These are phyloP conservation scores for Leucocoprinus leucothites DNA, from an alignment of 768 basidiomycete genomes.

Conservation along the genomic window DNA sequence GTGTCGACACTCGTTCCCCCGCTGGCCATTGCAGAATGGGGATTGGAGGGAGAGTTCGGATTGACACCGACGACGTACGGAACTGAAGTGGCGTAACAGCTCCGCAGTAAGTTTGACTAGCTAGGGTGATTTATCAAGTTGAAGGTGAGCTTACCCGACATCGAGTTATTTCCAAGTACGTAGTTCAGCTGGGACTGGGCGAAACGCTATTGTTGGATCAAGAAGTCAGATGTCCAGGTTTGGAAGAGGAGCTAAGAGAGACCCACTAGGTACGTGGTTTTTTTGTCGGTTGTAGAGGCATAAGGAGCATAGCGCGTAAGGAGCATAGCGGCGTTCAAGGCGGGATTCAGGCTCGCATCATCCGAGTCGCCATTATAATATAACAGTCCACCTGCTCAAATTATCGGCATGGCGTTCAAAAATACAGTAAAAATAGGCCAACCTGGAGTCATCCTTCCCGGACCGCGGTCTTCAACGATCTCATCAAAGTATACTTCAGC, in stretches of 20 bases:
- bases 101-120: background rate
- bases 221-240: background rate
- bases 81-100: slow-evolving; percentile 30
- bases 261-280: slow-evolving; percentile 57
- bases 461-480: slow-evolving; percentile 46
- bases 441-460: slow-evolving; percentile 63
- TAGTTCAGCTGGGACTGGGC: slow-evolving; percentile 81
- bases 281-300: slow-evolving; percentile 59
- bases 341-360: slow-evolving; percentile 76
- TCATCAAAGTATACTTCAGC: slow-evolving; percentile 77
- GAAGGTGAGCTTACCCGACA: slow-evolving; percentile 55
- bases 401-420: background rate
- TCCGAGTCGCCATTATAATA: slow-evolving; percentile 86
- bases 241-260: background rate
- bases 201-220: slow-evolving; percentile 46
- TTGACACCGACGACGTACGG: slow-evolving; percentile 88
- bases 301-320: slow-evolving; percentile 73
- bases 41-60: slow-evolving; percentile 88
- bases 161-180: slow-evolving; percentile 83
- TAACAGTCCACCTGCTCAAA: slow-evolving; percentile 64
- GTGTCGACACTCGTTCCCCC: slow-evolving; percentile 70
- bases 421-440: slow-evolving; percentile 14
- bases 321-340: slow-evolving; percentile 85
- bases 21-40: slow-evolving; percentile 86
- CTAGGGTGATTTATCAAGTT: background rate